Percentiles rank a stretch among this genome's conserved stretches.
Conservation (phyloP, 2,329 filamentous ascomycete species). For the Periconia sp. region DNA sequence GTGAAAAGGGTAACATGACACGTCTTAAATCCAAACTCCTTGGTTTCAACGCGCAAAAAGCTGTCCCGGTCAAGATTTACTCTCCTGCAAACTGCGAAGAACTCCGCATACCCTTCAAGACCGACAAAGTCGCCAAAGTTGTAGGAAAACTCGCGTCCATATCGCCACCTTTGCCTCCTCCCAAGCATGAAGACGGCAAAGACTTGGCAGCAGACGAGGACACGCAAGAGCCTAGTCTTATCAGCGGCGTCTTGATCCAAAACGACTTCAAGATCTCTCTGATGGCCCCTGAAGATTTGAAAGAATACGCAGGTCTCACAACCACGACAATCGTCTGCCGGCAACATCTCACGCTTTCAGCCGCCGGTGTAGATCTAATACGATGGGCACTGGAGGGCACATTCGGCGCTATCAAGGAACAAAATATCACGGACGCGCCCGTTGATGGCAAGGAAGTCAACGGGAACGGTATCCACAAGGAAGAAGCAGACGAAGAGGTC, state of each 20-base stretch:
- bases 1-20: slow-evolving; percentile 98
- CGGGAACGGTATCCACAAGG: slow-evolving; percentile 50
- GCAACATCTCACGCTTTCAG: slow-evolving; percentile 84
- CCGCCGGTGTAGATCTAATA: slow-evolving; percentile 88
- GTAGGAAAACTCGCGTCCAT: slow-evolving; percentile 90
- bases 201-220: slow-evolving; percentile 30
- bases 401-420: slow-evolving; percentile 75
- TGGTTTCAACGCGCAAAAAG: slow-evolving; percentile 84
- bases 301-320: slow-evolving; percentile 95
- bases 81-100: slow-evolving; percentile 95
- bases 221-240: slow-evolving; percentile 58
- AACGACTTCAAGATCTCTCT: slow-evolving; percentile 97
- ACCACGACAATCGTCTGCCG: slow-evolving; percentile 94
- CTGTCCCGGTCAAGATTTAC: slow-evolving; percentile 86
- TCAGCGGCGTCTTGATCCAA: slow-evolving; percentile 91
- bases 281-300: slow-evolving; percentile 94
- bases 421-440: slow-evolving; percentile 33
- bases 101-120: slow-evolving; percentile 90
- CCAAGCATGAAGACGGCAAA: slow-evolving; percentile 41
- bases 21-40: slow-evolving; percentile 92
- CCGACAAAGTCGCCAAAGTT: slow-evolving; percentile 94
- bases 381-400: slow-evolving; percentile 94
- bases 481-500: slow-evolving; percentile 71
- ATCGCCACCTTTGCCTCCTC: slow-evolving; percentile 63
- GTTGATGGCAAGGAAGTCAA: slow-evolving; percentile 44